phyloP scores from a whole-genome alignment of 139 green algal genomes.

The Eudorina sp. region DNA sequence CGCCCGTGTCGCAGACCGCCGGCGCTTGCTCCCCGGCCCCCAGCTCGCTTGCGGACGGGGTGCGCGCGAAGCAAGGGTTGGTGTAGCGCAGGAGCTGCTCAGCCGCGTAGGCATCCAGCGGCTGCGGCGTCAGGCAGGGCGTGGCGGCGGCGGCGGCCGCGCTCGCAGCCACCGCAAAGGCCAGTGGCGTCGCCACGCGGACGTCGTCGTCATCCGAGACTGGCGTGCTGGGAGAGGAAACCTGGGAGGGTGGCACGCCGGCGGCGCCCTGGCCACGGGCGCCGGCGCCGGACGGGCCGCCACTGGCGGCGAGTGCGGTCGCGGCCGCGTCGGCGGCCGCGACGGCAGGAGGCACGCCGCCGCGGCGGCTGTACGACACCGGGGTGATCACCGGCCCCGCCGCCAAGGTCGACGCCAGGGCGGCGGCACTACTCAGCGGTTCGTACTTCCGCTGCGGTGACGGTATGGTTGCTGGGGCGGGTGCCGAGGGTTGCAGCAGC shows the following conservation, averaged over 20 bases:
- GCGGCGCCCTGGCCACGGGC: not conserved
- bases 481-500: not conserved
- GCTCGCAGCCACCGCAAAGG: not conserved
- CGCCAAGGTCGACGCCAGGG: not conserved
- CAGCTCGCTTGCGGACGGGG: not conserved
- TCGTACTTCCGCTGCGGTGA: not conserved
- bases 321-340: too few relatives aligned
- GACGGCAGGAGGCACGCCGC: too few relatives aligned
- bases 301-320: too few relatives aligned
- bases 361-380: too few relatives aligned
- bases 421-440: not conserved
- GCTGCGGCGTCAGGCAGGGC: not conserved
- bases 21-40: not conserved
- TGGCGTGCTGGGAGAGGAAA: not conserved
- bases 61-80: constrained; percentile 15
- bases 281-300: too few relatives aligned
- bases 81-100: constrained; percentile 18
- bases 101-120: not conserved
- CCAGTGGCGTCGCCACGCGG: constrained; percentile 1
- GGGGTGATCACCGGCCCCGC: not conserved
- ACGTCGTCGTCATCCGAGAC: constrained; percentile 2
- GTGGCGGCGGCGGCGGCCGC: not conserved
- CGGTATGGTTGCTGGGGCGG: not conserved
- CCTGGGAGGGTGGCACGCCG: not conserved
- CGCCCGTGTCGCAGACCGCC: not conserved